phyloP scores from a whole-genome alignment of 2,329 filamentous ascomycete genomes.

The Hymenoscyphus scutula region DNA sequence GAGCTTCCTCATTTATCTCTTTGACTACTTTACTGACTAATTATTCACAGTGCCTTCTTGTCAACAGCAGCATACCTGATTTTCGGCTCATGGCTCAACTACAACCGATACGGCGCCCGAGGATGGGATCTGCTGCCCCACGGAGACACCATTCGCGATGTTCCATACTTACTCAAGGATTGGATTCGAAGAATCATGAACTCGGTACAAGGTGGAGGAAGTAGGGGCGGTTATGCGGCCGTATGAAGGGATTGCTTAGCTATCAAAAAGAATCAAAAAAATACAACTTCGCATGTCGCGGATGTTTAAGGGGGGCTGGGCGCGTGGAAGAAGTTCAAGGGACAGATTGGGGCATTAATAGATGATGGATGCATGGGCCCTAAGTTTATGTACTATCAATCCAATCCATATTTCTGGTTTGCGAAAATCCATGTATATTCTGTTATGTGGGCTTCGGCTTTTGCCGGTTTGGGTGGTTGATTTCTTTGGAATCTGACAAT shows the following conservation, averaged over 20 bases:
- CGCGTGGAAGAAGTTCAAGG: background rate
- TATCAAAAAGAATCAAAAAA: background rate
- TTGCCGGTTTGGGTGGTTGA: background rate
- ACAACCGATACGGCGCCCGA: slow-evolving; percentile 91
- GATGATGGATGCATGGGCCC: slow-evolving; percentile 1
- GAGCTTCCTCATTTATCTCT: background rate
- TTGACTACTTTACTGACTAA: slow-evolving; percentile 13
- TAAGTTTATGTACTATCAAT: slow-evolving; percentile 11
- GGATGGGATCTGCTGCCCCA: slow-evolving; percentile 95
- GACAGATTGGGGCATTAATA: background rate
- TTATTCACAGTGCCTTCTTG: slow-evolving; percentile 70
- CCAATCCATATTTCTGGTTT: slow-evolving; percentile 3
- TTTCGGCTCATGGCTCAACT: slow-evolving; percentile 98
- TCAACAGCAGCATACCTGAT: slow-evolving; percentile 86
- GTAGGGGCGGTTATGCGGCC: slow-evolving; percentile 89
- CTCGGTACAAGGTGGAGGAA: slow-evolving; percentile 79
- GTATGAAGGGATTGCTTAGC: slow-evolving; percentile 47
- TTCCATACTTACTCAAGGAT: slow-evolving; percentile 90
- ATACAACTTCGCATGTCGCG: background rate
- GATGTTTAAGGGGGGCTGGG: background rate
- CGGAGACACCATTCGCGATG: slow-evolving; percentile 84
- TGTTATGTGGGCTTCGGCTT: background rate
- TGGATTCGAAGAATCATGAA: slow-evolving; percentile 77
- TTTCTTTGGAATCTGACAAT: background rate
- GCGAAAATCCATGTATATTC: slow-evolving; percentile 13